Percentiles rank a stretch among this genome's conserved stretches.
Evolutionary conservation across 129 eudicot genomes (phyloP).

Genomic region (Logfia minima): DNA sequence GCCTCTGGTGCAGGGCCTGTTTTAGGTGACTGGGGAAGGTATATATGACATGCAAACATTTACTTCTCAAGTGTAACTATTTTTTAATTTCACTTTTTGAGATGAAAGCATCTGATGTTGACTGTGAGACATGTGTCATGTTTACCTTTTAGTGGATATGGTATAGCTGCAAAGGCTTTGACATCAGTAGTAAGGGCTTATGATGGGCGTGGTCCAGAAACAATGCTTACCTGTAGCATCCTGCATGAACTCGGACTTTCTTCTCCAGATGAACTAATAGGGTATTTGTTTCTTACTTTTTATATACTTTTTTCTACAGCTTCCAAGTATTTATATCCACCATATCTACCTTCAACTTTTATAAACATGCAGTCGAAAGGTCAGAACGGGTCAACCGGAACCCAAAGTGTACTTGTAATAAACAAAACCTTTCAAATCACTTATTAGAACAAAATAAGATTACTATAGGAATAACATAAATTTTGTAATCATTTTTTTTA

Average conservation of each 20-base stretch:
- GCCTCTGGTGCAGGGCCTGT: slow-evolving; percentile 98
- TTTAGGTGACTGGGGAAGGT: slow-evolving; percentile 99
- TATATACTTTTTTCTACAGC: not conserved
- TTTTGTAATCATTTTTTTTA: no score
- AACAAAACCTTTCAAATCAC: not conserved
- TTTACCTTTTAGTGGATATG: slow-evolving; percentile 62
- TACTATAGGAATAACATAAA: no score
- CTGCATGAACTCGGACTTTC: slow-evolving; percentile 67
- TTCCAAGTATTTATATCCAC: not conserved
- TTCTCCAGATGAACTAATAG: slow-evolving; percentile 87
- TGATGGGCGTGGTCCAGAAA: slow-evolving; percentile 94
- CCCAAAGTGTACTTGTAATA: not conserved
- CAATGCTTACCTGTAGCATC: slow-evolving; percentile 61
- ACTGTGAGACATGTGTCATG: not conserved
- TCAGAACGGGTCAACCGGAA: no score
- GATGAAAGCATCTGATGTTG: not conserved
- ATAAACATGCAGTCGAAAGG: not conserved
- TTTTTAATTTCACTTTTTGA: no score
- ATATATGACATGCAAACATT: not conserved
- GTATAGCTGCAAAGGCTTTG: slow-evolving; percentile 93
- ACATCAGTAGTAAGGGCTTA: slow-evolving; percentile 89
- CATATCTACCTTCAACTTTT: no score
- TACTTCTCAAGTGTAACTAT: not conserved
- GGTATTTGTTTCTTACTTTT: slow-evolving; percentile 50
- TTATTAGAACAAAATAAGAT: not conserved